Conservation (phyloP, 2,329 filamentous ascomycete species). For the Geosmithia morbida region DNA sequence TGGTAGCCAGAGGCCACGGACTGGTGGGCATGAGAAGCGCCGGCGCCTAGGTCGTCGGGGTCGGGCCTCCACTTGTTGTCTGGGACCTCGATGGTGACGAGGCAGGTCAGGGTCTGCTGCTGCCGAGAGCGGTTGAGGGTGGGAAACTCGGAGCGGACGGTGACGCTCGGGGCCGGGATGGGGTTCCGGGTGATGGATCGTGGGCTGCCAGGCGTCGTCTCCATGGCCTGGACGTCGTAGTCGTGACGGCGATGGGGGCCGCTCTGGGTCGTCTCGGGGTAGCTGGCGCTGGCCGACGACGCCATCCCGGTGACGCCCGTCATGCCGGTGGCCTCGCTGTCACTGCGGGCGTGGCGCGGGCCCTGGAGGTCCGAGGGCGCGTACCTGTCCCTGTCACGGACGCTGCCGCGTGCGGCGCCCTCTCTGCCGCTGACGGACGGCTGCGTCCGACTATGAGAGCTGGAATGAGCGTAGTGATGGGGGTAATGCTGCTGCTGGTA, state of each 20-base stretch:
- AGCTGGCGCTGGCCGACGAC: slow-evolving; percentile 74
- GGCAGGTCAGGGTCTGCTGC: slow-evolving; percentile 86
- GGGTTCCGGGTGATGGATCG: slow-evolving; percentile 63
- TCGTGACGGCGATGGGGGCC: slow-evolving; percentile 66
- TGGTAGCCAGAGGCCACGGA: slow-evolving; percentile 6
- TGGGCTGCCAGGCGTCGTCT: slow-evolving; percentile 65
- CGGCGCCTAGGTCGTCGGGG: slow-evolving; percentile 59
- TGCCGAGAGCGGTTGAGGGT: slow-evolving; percentile 84
- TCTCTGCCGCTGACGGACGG: slow-evolving; percentile 15
- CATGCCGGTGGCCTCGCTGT: slow-evolving; percentile 61
- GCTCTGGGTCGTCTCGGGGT: slow-evolving; percentile 60
- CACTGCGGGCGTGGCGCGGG: slow-evolving; percentile 53
- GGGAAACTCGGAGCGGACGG: slow-evolving; percentile 90
- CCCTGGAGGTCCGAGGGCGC: slow-evolving; percentile 27
- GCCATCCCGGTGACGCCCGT: slow-evolving; percentile 54
- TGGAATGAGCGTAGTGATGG: slow-evolving; percentile 5
- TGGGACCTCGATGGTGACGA: slow-evolving; percentile 86
- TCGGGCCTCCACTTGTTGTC: slow-evolving; percentile 85
- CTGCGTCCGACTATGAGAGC: slow-evolving; percentile 4
- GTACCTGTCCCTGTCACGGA: slow-evolving; percentile 33
- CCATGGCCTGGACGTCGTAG: slow-evolving; percentile 94
- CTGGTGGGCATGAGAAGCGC: slow-evolving; percentile 27
- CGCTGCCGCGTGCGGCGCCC: slow-evolving; percentile 21
- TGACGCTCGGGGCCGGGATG: slow-evolving; percentile 83
- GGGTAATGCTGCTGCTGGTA: slow-evolving; percentile 16